Base-by-base conservation (phyloP, 1,284 basidiomycete genomes). In the Ustilago trichophora region DNA sequence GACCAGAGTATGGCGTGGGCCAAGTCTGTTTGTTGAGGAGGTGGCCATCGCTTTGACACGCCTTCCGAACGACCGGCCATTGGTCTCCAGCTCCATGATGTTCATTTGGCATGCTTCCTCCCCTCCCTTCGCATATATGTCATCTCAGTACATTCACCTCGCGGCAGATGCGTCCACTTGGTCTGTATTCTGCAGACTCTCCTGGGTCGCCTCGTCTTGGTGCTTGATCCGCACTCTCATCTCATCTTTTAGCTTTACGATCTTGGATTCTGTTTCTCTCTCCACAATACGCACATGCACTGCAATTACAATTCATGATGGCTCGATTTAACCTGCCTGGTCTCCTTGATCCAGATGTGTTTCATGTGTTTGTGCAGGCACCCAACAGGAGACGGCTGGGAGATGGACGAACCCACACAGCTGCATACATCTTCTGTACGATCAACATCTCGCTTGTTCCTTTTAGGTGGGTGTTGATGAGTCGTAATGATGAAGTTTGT, bases 291-390 rank as follows among this genome's bases (percentile, higher is more conserved):
- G 19, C 38, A 7, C 37, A 27, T 32, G 49, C 40, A 51, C 49
- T 51, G 49, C 49, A 51, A 43, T 51, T 19, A 51, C 32, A 43
- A 21, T 42, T 27, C 33, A 22, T 36, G 25, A 34, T 42, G 27
- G 29, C 25, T 50, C 19, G 36, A 18, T 22, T 6, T 36, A 6
- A 15, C 32, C 15, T 16, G 32, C 22, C n/a, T 45, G 31, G 8
- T 31, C 7, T 18, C 15, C 16, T n/a, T 6, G 31, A 22, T 26
- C 19, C 16, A 16, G 9, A 19, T 25, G 18, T 27, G n/a, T 16
- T 34, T 34, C 27, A 29, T 29, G 8, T 29, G 8, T 29, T 29
- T 29, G 7, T 7, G 8, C 27, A 13, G 13, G 27, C 27, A 13
- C n/a, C n/a, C n/a, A n/a, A n/a, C n/a, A n/a, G n/a, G n/a, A n/a